Base-by-base conservation (phyloP, 345 rosid genomes). In the Combretum micranthum region DNA sequence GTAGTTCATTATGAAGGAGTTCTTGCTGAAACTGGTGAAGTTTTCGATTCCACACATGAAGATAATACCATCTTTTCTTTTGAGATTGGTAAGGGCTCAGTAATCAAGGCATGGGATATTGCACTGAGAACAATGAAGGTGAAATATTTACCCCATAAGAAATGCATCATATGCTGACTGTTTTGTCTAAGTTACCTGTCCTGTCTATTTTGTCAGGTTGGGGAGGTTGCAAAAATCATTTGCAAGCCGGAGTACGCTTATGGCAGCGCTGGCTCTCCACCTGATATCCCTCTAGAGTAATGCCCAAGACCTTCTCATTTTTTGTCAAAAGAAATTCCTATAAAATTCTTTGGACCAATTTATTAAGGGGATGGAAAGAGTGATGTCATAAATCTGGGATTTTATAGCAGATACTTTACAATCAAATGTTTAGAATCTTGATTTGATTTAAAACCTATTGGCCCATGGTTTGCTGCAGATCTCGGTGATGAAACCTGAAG, bases 181-280 rank as follows among this genome's bases (percentile, higher is more conserved):
- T 45, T 50, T 20, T 60, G 9, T 16, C 53, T 22, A 21, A 49
- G 15, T 14, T 50, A 23, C 51, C 47, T 10, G 44, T 18, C 25
- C 37, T 16, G 15, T 14, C 62, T 21, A 20, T 67, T 62, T 50
- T 52, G 45, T 42, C 75, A 93, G 97, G 97, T 87, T 44, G 99
- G 99, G 42, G 99, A 93, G 76, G 80, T 93, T 73, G 99, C 99
- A 4, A 87, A 83, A 69, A 65, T 89, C 69, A 85, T 82, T 48
- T 89, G 97, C 81, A 89, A 83, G 75, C 90, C 99, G 26, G 97
- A 93, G 42, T 89, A 89, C 73, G 97, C 95, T 32, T 93, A 93
- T 58, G 92, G 99, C 42, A 73, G 79, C 58, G 79, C 81, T 20
- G 99, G 97, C 25, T 89, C 97, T 66, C 88, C 92, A 25, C 96